These are phyloP conservation scores for Ogataea corticis DNA, from an alignment of 805 yeast species.

Conservation along the genomic window DNA sequence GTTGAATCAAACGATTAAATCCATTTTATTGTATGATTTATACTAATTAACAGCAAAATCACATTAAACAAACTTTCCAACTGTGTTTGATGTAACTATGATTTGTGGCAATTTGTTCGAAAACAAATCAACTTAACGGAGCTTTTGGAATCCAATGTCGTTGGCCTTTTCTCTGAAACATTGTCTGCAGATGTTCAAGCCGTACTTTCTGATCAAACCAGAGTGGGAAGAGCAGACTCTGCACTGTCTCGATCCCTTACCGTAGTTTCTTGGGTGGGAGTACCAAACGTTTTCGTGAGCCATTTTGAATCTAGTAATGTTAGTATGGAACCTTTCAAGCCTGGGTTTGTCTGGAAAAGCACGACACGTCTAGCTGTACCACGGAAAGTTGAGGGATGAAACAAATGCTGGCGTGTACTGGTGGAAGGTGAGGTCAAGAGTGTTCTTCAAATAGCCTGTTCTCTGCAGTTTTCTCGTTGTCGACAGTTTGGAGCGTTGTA, in stretches of 20 bases:
- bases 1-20: slow-evolving; percentile 10
- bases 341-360: not conserved
- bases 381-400: not conserved
- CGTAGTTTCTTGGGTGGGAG: slow-evolving; percentile 99
- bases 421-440: no score
- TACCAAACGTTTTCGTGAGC: slow-evolving; percentile 99
- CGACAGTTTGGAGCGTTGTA: no score
- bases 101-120: not conserved
- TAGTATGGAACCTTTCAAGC: slow-evolving; percentile 16
- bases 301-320: slow-evolving; percentile 56
- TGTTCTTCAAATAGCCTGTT: not conserved
- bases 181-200: slow-evolving; percentile 99
- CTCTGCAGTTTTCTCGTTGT: no score
- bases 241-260: slow-evolving; percentile 99
- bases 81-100: slow-evolving; percentile 8
- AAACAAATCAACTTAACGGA: slow-evolving; percentile 64
- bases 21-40: slow-evolving; percentile 9
- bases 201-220: slow-evolving; percentile 99
- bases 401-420: no score
- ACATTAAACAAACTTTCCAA: slow-evolving; percentile 1
- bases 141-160: slow-evolving; percentile 99
- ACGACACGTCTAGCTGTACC: not conserved
- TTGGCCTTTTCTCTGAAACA: slow-evolving; percentile 99
- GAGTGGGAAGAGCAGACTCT: slow-evolving; percentile 98
- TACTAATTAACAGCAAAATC: not conserved